Percentiles rank a stretch among this genome's conserved stretches.
Conservation (phyloP, 495 filamentous ascomycete genomes). For the Penicillium longicatenatum region DNA sequence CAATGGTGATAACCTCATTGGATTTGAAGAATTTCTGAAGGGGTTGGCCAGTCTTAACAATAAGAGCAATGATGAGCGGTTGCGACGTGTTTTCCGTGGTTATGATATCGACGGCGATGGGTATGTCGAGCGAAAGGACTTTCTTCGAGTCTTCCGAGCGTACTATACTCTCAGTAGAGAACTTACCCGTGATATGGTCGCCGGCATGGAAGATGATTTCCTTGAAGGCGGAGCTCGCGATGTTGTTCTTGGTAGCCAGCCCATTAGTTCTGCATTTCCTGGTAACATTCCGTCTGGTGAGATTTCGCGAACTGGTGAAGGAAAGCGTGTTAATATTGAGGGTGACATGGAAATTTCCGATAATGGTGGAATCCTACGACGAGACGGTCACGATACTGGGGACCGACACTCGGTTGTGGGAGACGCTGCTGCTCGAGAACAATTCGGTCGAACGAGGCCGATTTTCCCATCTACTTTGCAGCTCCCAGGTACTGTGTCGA, state of each 20-base stretch:
- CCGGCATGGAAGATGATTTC: constrained; percentile 77
- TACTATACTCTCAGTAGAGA: constrained; percentile 86
- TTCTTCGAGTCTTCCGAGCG: constrained; percentile 86
- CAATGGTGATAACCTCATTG: constrained; percentile 83
- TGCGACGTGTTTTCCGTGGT: constrained; percentile 77
- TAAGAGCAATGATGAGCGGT: constrained; percentile 64
- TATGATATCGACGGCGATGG: constrained; percentile 93
- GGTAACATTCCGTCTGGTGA: constrained; percentile 65
- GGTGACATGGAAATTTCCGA: constrained; percentile 67
- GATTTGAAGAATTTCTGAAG: constrained; percentile 88
- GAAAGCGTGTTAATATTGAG: constrained; percentile 58
- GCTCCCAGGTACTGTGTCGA: constrained; percentile 19
- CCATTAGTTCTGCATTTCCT: constrained; percentile 72
- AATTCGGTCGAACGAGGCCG: constrained; percentile 42
- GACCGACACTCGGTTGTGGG: constrained; percentile 50
- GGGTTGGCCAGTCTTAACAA: constrained; percentile 81
- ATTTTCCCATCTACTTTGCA: constrained; percentile 41
- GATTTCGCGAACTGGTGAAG: constrained; percentile 58
- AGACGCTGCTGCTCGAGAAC: constrained; percentile 48
- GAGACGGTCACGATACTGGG: constrained; percentile 48
- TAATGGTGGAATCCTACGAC: constrained; percentile 48
- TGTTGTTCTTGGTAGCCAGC: constrained; percentile 72
- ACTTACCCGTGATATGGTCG: constrained; percentile 80
- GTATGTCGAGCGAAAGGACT: constrained; percentile 83
- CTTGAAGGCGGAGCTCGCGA: constrained; percentile 73